Percentiles rank a stretch among this genome's conserved stretches.
These are phyloP conservation scores for Helenozyma baotianmanensis DNA, from an alignment of 805 yeast genomes.

Conservation along the genomic window DNA sequence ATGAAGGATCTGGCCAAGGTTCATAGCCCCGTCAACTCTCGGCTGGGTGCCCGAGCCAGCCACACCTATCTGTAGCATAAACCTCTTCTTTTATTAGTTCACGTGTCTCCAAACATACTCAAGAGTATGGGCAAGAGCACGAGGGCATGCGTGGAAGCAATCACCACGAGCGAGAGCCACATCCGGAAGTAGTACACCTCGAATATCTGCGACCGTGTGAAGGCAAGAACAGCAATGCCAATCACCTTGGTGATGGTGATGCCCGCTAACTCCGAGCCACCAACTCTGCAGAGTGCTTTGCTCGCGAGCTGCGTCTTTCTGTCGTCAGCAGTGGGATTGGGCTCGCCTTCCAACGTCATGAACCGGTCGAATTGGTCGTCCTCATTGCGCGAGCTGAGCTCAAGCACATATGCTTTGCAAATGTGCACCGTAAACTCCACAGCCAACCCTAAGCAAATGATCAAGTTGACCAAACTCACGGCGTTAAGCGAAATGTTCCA, in stretches of 20 bases:
- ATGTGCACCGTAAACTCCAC: constrained; percentile 92
- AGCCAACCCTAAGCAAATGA: constrained; percentile 90
- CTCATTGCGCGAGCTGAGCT: constrained; percentile 17
- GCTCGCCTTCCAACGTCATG: constrained; percentile 7
- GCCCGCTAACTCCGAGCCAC: constrained; percentile 87
- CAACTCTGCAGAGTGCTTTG: constrained; percentile 71
- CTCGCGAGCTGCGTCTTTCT: constrained; percentile 30
- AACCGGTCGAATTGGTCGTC: constrained; percentile 14
- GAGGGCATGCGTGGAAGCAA: constrained; percentile 77
- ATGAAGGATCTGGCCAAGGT: no score
- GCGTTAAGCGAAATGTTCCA: constrained; percentile 82
- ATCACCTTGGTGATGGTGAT: constrained; percentile 84
- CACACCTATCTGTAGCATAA: no score
- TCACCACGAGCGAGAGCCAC: constrained; percentile 79
- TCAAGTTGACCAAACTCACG: constrained; percentile 78
- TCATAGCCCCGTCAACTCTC: no score
- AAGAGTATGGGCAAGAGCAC: constrained; percentile 74
- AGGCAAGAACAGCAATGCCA: constrained; percentile 83
- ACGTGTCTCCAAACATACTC: constrained; percentile 46
- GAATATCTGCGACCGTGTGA: constrained; percentile 82
- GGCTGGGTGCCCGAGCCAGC: no score
- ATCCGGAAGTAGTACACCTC: constrained; percentile 89
- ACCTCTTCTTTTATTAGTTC: no score
- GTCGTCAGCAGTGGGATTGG: constrained; percentile 4
- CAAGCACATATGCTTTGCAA: constrained; percentile 65